phyloP scores from a whole-genome alignment of 1,139 yeast species.

The Yamadazyma spencermartinsiae region DNA sequence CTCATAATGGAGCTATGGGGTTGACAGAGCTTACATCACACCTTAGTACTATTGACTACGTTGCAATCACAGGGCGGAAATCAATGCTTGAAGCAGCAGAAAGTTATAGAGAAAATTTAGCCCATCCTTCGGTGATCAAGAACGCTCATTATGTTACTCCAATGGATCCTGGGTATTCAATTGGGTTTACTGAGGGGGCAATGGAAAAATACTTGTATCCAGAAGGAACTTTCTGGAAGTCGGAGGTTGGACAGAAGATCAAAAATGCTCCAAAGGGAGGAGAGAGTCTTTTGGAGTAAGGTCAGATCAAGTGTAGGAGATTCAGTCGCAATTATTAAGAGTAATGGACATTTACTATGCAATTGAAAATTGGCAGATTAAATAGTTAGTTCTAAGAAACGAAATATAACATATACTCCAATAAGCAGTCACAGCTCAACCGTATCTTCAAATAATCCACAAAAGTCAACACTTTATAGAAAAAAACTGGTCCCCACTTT shows the following conservation, averaged over 20 bases:
- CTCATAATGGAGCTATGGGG: constrained; percentile 43
- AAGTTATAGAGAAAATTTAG: constrained; percentile 18
- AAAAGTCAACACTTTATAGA: too few species aligned
- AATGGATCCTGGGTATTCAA: constrained; percentile 35
- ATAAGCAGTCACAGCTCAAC: too few species aligned
- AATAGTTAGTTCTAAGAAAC: too few species aligned
- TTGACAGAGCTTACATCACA: constrained; percentile 41
- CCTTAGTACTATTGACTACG: constrained; percentile 36
- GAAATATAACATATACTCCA: too few species aligned
- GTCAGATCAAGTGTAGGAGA: neutral
- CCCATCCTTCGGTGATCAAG: constrained; percentile 30
- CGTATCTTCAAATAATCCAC: too few species aligned
- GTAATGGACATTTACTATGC: neutral
- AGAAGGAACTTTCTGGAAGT: constrained; percentile 34
- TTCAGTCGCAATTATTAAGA: neutral
- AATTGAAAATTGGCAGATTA: too few species aligned
- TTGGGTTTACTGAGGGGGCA: constrained; percentile 30
- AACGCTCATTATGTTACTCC: constrained; percentile 38
- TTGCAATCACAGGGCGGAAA: constrained; percentile 28
- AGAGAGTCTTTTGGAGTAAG: constrained; percentile 9
- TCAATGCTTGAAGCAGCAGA: constrained; percentile 21
- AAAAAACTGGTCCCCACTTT: too few species aligned
- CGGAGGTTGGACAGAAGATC: constrained; percentile 19
- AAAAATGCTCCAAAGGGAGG: constrained; percentile 19
- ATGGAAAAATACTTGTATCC: constrained; percentile 31